Conservation (phyloP, 139 green algal species). For the Prasinococcaceae sp. region DNA sequence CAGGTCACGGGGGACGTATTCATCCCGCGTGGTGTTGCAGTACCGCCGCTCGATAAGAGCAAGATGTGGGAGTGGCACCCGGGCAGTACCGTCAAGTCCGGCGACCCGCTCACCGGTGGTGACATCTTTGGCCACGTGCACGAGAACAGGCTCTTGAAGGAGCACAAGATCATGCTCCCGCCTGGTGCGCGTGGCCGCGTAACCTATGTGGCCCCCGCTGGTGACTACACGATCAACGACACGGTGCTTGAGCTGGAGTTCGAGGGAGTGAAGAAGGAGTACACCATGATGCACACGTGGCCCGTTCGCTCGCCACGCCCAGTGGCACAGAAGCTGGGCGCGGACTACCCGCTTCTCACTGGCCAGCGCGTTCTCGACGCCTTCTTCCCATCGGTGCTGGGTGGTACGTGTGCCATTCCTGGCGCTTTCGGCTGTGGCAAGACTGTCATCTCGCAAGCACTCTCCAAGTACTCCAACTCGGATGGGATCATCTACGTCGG, state of each 20-base stretch:
- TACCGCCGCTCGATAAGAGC: slow-evolving; percentile 69
- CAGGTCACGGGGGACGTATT: slow-evolving; percentile 64
- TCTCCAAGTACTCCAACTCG: slow-evolving; percentile 97
- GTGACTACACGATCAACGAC: slow-evolving; percentile 70
- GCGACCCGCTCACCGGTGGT: slow-evolving; percentile 77
- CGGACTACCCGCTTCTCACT: slow-evolving; percentile 92
- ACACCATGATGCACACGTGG: slow-evolving; percentile 93
- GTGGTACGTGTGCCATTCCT: slow-evolving; percentile 93
- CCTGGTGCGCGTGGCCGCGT: slow-evolving; percentile 69
- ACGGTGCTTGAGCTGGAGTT: slow-evolving; percentile 95
- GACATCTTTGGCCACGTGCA: slow-evolving; percentile 84
- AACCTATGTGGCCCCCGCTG: slow-evolving; percentile 75
- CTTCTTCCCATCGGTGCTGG: slow-evolving; percentile 93
- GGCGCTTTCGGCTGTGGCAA: slow-evolving; percentile 98
- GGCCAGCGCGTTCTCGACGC: slow-evolving; percentile 93
- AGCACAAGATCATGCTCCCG: slow-evolving; percentile 84
- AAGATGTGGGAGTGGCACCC: slow-evolving; percentile 85
- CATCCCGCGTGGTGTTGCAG: slow-evolving; percentile 89
- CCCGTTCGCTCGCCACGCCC: slow-evolving; percentile 83
- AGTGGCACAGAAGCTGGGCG: slow-evolving; percentile 83
- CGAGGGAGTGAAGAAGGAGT: slow-evolving; percentile 77
- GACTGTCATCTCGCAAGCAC: slow-evolving; percentile 94
- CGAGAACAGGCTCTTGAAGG: slow-evolving; percentile 89
- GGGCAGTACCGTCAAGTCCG: slow-evolving; percentile 27
- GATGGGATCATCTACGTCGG: slow-evolving; percentile 99